These are phyloP conservation scores for Colletotrichum gigasporum DNA, from an alignment of 2,329 filamentous ascomycete genomes.

Conservation along the genomic window DNA sequence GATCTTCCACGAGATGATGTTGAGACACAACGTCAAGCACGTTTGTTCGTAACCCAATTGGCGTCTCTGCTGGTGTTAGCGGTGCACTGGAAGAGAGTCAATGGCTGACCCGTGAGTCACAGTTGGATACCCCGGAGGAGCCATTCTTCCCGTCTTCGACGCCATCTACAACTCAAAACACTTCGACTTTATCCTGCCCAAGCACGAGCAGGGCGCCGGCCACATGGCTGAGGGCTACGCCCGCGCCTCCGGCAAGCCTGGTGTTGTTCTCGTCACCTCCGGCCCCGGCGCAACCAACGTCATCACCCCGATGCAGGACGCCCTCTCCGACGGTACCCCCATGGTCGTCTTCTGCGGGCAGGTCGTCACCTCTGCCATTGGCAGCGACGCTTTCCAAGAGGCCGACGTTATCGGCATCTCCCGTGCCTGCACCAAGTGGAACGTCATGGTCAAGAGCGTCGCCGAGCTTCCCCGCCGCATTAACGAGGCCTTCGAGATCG, in stretches of 20 bases:
- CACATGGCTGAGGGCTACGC: slow-evolving; percentile 99
- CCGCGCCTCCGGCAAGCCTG: slow-evolving; percentile 90
- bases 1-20: slow-evolving; percentile 99
- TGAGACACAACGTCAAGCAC: slow-evolving; percentile 90
- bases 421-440: slow-evolving; percentile 97
- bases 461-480: slow-evolving; percentile 93
- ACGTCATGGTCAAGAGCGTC: slow-evolving; percentile 96
- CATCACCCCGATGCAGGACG: slow-evolving; percentile 95
- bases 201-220: slow-evolving; percentile 96
- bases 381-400: slow-evolving; percentile 96
- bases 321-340: slow-evolving; percentile 92
- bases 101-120: slow-evolving; percentile 24
- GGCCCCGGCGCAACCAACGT: slow-evolving; percentile 97
- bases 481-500: slow-evolving; percentile 98
- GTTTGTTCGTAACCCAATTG: slow-evolving; percentile 74
- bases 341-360: slow-evolving; percentile 97
- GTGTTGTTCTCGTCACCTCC: slow-evolving; percentile 96
- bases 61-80: not conserved
- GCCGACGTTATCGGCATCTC: slow-evolving; percentile 95
- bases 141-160: slow-evolving; percentile 97
- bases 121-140: slow-evolving; percentile 93
- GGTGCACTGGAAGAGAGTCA: not conserved
- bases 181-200: slow-evolving; percentile 94
- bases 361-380: slow-evolving; percentile 89
- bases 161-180: slow-evolving; percentile 98